phyloP scores from a whole-genome alignment of 2,329 filamentous ascomycete genomes.

The Alternaria viburni region DNA sequence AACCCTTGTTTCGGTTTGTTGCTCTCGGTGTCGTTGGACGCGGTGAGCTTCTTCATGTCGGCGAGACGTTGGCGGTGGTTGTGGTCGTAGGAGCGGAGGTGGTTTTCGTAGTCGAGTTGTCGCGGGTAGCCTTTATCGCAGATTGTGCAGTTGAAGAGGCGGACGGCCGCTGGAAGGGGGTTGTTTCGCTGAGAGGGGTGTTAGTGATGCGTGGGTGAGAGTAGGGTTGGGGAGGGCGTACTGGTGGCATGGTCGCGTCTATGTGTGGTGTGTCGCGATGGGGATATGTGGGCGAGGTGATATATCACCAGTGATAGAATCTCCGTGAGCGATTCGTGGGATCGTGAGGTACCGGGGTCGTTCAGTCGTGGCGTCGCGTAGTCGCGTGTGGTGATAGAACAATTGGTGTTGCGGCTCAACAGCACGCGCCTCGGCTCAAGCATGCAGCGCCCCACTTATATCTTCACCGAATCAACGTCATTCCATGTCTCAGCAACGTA shows the following conservation, averaged over 20 bases:
- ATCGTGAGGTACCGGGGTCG: background rate
- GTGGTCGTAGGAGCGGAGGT: constrained; percentile 94
- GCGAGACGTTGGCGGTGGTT: constrained; percentile 77
- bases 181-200: constrained; percentile 44
- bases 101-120: constrained; percentile 95
- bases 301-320: too few species aligned
- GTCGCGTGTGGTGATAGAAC: background rate
- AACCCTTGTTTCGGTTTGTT: constrained; percentile 26
- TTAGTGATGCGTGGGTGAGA: constrained; percentile 49
- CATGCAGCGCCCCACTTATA: constrained; percentile 9
- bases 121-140: constrained; percentile 93
- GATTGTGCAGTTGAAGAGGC: constrained; percentile 62
- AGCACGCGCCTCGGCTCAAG: constrained; percentile 19
- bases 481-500: constrained; percentile 28
- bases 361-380: background rate
- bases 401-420: constrained; percentile 18
- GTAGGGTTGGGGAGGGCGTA: background rate
- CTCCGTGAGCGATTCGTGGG: background rate
- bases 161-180: constrained; percentile 52
- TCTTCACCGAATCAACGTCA: constrained; percentile 42
- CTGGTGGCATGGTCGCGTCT: constrained; percentile 24
- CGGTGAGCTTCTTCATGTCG: constrained; percentile 75
- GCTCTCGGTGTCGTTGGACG: constrained; percentile 32
- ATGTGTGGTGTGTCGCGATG: background rate
- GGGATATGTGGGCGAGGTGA: background rate